These are phyloP conservation scores for Phaeosphaeriaceae sp. DNA, from an alignment of 2,329 filamentous ascomycete species.

Conservation along the genomic window DNA sequence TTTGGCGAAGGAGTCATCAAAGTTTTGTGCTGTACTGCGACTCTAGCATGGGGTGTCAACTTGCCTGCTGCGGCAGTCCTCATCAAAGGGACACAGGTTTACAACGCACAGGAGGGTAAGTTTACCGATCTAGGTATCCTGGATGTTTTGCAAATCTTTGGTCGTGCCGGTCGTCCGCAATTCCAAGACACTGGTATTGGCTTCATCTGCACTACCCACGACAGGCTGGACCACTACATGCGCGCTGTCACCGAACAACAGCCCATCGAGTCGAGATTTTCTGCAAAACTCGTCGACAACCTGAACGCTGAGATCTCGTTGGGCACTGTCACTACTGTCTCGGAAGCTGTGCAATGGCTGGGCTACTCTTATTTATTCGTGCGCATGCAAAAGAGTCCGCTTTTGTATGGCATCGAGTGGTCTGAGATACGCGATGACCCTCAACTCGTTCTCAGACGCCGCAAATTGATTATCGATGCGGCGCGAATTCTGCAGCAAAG, in stretches of 20 bases:
- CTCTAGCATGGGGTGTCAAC: conserved; percentile 98
- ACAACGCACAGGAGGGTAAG: conserved; percentile 94
- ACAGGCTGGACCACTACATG: conserved; percentile 89
- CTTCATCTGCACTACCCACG: conserved; percentile 96
- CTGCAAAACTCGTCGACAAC: conserved; percentile 92
- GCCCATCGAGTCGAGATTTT: conserved; percentile 97
- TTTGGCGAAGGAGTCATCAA: conserved; percentile 93
- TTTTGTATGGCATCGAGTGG: conserved; percentile 95
- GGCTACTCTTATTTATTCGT: conserved; percentile 98
- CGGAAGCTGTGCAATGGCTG: conserved; percentile 95
- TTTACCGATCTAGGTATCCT: conserved; percentile 96
- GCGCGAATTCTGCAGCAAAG: conserved; percentile 86
- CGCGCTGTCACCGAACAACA: conserved; percentile 93
- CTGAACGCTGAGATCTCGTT: conserved; percentile 93
- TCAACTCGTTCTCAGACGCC: conserved; percentile 81
- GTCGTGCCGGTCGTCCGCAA: conserved; percentile 95
- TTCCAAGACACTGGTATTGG: conserved; percentile 98
- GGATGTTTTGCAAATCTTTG: conserved; percentile 97
- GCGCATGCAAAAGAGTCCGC: conserved; percentile 90
- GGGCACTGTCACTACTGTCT: conserved; percentile 92
- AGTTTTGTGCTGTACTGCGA: conserved; percentile 97
- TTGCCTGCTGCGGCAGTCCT: conserved; percentile 94
- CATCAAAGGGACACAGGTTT: conserved; percentile 97
- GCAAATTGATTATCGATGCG: conserved; percentile 86
- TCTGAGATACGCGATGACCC: conserved; percentile 88